Evolutionary conservation across 2,329 filamentous ascomycete genomes (phyloP).

Genomic region (Golovinomyces cichoracearum): DNA sequence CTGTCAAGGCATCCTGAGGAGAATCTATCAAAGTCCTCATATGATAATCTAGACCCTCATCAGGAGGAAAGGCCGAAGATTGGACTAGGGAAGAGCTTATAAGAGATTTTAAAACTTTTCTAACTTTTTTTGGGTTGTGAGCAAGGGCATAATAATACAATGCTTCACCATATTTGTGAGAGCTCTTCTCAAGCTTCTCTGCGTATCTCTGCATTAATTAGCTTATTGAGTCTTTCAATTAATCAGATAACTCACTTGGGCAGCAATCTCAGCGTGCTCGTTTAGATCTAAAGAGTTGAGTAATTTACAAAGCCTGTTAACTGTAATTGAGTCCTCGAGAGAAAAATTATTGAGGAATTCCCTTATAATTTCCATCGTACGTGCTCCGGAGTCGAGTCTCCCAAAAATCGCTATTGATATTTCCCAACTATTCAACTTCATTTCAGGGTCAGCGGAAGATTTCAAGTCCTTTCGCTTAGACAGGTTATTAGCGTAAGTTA

Average conservation of each 20-base stretch:
- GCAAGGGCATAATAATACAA: constrained; percentile 78
- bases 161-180: constrained; percentile 59
- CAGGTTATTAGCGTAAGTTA: constrained; percentile 46
- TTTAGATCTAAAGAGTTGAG: constrained; percentile 56
- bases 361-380: constrained; percentile 47
- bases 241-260: constrained; percentile 32
- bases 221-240: background rate
- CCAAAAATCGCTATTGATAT: constrained; percentile 61
- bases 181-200: constrained; percentile 44
- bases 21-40: constrained; percentile 44
- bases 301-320: constrained; percentile 59
- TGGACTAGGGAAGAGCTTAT: constrained; percentile 71
- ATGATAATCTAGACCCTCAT: constrained; percentile 44
- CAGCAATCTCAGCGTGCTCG: constrained; percentile 53
- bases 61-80: constrained; percentile 52
- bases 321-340: constrained; percentile 40
- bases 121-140: constrained; percentile 52
- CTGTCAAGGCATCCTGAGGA: constrained; percentile 43
- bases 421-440: constrained; percentile 55
- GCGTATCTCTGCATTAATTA: constrained; percentile 45
- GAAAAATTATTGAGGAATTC: constrained; percentile 47
- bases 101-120: constrained; percentile 61
- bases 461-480: constrained; percentile 23
- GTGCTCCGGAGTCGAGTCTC: constrained; percentile 46
- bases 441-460: constrained; percentile 5